phyloP scores from a whole-genome alignment of 768 basidiomycete genomes.

The Mycena belliarum region DNA sequence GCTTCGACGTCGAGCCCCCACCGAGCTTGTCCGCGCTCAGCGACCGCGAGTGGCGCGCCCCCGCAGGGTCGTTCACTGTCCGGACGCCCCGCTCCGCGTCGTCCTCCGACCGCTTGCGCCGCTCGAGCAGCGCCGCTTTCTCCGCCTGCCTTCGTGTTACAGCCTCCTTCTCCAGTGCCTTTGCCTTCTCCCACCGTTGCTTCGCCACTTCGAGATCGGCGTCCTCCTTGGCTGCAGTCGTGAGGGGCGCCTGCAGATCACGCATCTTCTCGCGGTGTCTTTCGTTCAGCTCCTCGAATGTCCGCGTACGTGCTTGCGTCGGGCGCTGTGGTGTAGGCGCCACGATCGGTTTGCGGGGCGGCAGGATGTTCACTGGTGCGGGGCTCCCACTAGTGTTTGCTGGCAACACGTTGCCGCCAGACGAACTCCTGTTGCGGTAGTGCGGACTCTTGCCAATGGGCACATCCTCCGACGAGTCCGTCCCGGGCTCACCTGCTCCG shows the following conservation, averaged over 20 bases:
- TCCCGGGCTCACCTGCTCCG: slow-evolving; percentile 42
- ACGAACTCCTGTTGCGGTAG: slow-evolving; percentile 27
- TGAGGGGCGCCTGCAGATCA: slow-evolving; percentile 81
- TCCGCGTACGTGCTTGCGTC: slow-evolving; percentile 56
- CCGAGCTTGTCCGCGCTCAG: slow-evolving; percentile 63
- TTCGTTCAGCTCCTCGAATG: slow-evolving; percentile 86
- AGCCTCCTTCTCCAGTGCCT: slow-evolving; percentile 70
- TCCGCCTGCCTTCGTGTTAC: slow-evolving; percentile 75
- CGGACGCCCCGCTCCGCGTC: slow-evolving; percentile 37
- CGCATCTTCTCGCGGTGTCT: slow-evolving; percentile 84
- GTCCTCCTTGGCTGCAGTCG: slow-evolving; percentile 75
- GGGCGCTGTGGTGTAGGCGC: slow-evolving; percentile 54
- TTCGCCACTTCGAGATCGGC: slow-evolving; percentile 76
- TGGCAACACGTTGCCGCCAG: slow-evolving; percentile 29
- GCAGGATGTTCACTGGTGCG: slow-evolving; percentile 46
- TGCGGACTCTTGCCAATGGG: slow-evolving; percentile 39
- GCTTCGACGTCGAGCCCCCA: slow-evolving; percentile 50
- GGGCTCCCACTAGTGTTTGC: slow-evolving; percentile 33
- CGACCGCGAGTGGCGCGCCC: slow-evolving; percentile 50
- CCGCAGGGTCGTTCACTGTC: slow-evolving; percentile 34
- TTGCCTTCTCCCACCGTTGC: slow-evolving; percentile 81
- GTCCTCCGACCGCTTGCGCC: slow-evolving; percentile 48
- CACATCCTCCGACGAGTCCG: slow-evolving; percentile 50
- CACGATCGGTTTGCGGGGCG: slow-evolving; percentile 44
- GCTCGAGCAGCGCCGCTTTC: slow-evolving; percentile 58